Evolutionary conservation across 495 filamentous ascomycete species (phyloP).

Genomic region (Daldinia bambusicola): DNA sequence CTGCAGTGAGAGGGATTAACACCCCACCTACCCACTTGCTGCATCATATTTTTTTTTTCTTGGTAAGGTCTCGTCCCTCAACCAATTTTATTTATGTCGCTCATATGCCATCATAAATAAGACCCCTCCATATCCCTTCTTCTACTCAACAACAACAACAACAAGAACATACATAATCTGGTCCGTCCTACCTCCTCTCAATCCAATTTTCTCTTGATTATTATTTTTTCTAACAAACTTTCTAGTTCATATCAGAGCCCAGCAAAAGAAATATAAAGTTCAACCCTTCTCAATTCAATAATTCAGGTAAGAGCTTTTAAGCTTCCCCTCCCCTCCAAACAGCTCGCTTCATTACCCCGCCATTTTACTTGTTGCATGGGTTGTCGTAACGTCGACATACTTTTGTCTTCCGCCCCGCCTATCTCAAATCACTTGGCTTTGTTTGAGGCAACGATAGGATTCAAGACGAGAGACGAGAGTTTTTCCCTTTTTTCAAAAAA

Average conservation of each 20-base stretch:
- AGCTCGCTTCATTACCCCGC: constrained; percentile 41
- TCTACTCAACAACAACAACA: constrained; percentile 40
- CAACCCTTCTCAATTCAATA: constrained; percentile 8
- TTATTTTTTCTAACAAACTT: constrained; percentile 27
- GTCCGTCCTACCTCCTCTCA: constrained; percentile 13
- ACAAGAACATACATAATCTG: constrained; percentile 41
- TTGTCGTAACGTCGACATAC: constrained; percentile 30
- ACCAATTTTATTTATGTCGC: constrained; percentile 47
- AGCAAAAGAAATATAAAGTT: not conserved
- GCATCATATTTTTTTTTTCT: constrained; percentile 42
- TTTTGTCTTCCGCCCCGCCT: constrained; percentile 34
- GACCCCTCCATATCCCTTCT: constrained; percentile 42
- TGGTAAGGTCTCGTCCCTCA: constrained; percentile 36
- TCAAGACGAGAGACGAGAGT: constrained; percentile 9
- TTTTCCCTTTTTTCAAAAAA: not conserved
- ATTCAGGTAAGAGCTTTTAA: constrained; percentile 27
- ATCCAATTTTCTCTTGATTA: constrained; percentile 21
- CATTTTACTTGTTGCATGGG: constrained; percentile 26
- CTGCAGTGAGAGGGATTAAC: constrained; percentile 21
- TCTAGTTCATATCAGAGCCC: constrained; percentile 15
- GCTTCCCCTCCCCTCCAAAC: constrained; percentile 16
- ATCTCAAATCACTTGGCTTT: constrained; percentile 36
- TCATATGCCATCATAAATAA: constrained; percentile 49
- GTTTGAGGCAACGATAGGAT: constrained; percentile 20
- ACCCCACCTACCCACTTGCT: constrained; percentile 39